Conservation (phyloP, 2,329 filamentous ascomycete genomes). For the Pestalotiopsis sp. region DNA sequence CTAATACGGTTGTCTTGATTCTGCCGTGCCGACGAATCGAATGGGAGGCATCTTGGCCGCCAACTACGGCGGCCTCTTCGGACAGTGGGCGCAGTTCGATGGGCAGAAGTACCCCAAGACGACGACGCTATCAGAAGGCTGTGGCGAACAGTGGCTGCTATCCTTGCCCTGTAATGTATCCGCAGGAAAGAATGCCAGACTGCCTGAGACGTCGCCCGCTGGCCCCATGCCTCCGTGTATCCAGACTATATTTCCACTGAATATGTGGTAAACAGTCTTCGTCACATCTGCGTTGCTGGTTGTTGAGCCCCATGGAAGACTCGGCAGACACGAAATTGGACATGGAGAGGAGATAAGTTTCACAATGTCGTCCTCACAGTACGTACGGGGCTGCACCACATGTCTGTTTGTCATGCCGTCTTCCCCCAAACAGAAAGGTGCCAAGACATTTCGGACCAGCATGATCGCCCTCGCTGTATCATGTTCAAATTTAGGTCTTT, state of each 20-base stretch:
- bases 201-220: neutral
- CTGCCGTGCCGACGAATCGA: no score
- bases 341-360: no score
- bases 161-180: neutral
- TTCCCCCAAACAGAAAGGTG: neutral
- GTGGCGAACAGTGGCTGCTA: constrained; percentile 10
- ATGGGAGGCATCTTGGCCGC: no score
- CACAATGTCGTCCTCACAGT: no score
- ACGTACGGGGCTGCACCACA: neutral
- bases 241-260: no score
- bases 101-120: neutral
- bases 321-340: no score
- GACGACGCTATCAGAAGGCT: constrained; percentile 15
- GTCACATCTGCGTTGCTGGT: no score
- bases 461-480: constrained; percentile 15
- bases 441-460: constrained; percentile 1
- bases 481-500: constrained; percentile 16
- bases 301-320: no score
- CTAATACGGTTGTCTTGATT: no score
- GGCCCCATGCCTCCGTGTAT: neutral
- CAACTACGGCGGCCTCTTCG: constrained; percentile 14
- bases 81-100: constrained; percentile 14
- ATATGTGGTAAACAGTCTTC: no score
- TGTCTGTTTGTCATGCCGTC: neutral
- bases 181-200: neutral